These are phyloP conservation scores for Zizania palustris DNA, from an alignment of 202 grass and related monocot genomes.

Conservation along the genomic window DNA sequence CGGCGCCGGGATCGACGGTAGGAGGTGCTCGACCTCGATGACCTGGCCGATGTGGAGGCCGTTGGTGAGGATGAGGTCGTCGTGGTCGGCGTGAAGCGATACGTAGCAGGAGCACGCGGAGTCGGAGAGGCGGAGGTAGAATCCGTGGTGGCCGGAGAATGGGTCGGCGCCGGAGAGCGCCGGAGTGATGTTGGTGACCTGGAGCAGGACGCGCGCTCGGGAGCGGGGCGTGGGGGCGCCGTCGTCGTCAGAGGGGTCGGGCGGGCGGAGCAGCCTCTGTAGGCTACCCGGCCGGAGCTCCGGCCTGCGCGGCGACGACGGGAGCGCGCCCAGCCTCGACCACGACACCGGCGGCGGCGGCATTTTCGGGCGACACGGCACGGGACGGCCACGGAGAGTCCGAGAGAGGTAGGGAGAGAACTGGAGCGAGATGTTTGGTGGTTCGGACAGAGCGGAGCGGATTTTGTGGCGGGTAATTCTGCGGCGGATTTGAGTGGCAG, in stretches of 20 bases:
- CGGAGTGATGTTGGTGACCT: constrained; percentile 91
- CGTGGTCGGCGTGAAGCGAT: constrained; percentile 71
- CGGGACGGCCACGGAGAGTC: no score
- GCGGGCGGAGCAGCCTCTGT: constrained; percentile 60
- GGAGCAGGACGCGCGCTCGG: constrained; percentile 52
- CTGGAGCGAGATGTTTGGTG: background rate
- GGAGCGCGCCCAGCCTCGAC: constrained; percentile 37
- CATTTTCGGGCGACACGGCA: constrained; percentile 18
- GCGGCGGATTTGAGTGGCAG: constrained; percentile 45
- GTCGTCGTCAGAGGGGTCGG: constrained; percentile 43
- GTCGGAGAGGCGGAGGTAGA: constrained; percentile 94
- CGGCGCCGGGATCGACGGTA: constrained; percentile 59
- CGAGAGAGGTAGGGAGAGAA: constrained; percentile 19
- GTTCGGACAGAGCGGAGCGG: background rate
- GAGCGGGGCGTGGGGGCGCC: constrained; percentile 23
- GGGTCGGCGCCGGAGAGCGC: constrained; percentile 69
- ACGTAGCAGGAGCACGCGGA: constrained; percentile 80
- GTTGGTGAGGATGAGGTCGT: constrained; percentile 77
- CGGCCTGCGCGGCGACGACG: constrained; percentile 48
- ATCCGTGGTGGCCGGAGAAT: constrained; percentile 75
- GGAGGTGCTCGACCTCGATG: constrained; percentile 67
- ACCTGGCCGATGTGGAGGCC: constrained; percentile 88
- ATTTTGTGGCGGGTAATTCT: constrained; percentile 54
- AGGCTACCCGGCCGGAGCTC: constrained; percentile 66
- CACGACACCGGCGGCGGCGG: constrained; percentile 4